Conservation (phyloP, 2,329 filamentous ascomycete genomes). For the Aureobasidium sp. region DNA sequence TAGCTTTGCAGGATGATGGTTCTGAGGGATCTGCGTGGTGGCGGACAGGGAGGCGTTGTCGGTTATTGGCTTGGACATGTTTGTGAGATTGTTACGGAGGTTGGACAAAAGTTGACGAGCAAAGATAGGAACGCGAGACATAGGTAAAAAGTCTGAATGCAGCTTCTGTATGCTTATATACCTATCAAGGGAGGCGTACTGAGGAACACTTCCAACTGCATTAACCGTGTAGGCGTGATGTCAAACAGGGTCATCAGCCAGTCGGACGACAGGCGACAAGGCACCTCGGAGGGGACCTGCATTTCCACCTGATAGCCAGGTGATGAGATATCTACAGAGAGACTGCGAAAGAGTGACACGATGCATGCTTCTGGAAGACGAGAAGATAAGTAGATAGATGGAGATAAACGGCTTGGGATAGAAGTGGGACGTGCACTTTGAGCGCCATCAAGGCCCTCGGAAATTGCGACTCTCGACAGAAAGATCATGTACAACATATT, state of each 20-base stretch:
- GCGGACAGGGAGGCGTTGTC: slow-evolving; percentile 14
- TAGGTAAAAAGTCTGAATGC: not conserved
- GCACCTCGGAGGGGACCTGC: not conserved
- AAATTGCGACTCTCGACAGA: slow-evolving; percentile 8
- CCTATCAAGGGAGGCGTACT: not conserved
- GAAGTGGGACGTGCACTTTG: not conserved
- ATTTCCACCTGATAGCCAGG: not conserved
- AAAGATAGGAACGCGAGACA: not conserved
- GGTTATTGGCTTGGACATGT: slow-evolving; percentile 3
- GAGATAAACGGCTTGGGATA: not conserved
- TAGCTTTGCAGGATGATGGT: slow-evolving; percentile 10
- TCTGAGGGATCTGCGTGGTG: not conserved
- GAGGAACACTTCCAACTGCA: not conserved
- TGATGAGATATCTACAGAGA: not conserved
- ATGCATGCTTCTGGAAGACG: not conserved
- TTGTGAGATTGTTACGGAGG: slow-evolving; percentile 3
- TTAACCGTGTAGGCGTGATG: slow-evolving; percentile 1
- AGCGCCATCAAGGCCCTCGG: slow-evolving; percentile 5
- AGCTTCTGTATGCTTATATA: not conserved
- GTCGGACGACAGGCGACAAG: not conserved
- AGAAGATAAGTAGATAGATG: not conserved
- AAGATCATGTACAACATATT: not conserved
- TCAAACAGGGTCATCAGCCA: not conserved
- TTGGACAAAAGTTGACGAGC: slow-evolving; percentile 2
- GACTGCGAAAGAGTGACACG: not conserved